Percentiles rank a stretch among this genome's conserved stretches.
phyloP scores from a whole-genome alignment of 2,329 filamentous ascomycete genomes.

The Ceratocystiopsis brevicomis region DNA sequence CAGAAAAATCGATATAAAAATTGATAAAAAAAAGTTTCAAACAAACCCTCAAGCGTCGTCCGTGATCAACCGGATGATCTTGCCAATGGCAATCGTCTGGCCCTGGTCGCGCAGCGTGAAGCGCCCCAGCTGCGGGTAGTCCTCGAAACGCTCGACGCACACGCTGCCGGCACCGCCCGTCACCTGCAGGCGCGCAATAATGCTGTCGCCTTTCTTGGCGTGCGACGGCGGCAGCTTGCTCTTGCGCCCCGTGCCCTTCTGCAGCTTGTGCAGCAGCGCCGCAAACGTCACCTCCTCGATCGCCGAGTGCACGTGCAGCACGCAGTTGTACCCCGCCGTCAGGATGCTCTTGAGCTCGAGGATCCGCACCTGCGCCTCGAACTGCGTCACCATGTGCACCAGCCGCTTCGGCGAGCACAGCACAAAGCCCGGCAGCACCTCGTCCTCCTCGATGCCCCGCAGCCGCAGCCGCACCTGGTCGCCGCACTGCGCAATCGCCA shows the following conservation, averaged over 20 bases:
- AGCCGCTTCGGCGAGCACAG: conserved; percentile 86
- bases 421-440: conserved; percentile 87
- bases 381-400: conserved; percentile 73
- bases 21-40: no score
- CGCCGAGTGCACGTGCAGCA: conserved; percentile 89
- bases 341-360: conserved; percentile 89
- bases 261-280: conserved; percentile 74
- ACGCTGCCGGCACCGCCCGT: conserved; percentile 71
- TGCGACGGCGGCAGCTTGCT: conserved; percentile 87
- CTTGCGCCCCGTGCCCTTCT: conserved; percentile 85
- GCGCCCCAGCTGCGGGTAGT: conserved; percentile 83
- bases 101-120: conserved; percentile 81
- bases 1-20: no score
- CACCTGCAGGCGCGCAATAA: conserved; percentile 82
- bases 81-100: conserved; percentile 98
- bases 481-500: conserved; percentile 63
- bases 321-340: conserved; percentile 90
- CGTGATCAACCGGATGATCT: conserved; percentile 73
- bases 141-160: conserved; percentile 86
- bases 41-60: conserved; percentile 11
- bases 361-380: conserved; percentile 93
- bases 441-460: conserved; percentile 91
- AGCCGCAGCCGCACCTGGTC: conserved; percentile 87
- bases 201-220: conserved; percentile 61
- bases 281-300: conserved; percentile 94